Conservation (phyloP, 2,329 filamentous ascomycete species). For the Phaeomoniella chlamydospora region DNA sequence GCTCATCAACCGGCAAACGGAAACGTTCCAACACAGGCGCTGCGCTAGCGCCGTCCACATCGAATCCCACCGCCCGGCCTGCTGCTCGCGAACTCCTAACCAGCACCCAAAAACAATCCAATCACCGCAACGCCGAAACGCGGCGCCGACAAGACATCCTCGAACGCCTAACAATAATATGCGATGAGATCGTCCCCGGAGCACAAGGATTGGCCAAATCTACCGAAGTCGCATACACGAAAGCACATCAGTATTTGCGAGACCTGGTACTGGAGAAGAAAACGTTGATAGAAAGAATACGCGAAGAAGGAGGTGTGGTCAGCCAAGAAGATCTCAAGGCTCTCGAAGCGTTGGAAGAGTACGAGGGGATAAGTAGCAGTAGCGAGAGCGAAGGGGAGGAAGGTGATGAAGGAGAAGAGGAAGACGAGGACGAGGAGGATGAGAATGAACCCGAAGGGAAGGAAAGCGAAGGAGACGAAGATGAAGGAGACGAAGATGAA, state of each 20-base stretch:
- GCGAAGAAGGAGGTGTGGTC: background rate
- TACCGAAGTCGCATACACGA: background rate
- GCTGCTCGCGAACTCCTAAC: conserved; percentile 33
- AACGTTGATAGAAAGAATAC: conserved; percentile 1
- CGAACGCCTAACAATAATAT: conserved; percentile 54
- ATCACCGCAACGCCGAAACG: conserved; percentile 54
- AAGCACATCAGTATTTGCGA: background rate
- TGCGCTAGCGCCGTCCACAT: background rate
- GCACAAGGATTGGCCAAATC: conserved; percentile 43
- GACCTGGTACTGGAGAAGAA: background rate
- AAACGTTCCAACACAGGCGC: background rate
- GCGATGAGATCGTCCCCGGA: conserved; percentile 55
- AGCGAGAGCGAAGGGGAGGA: background rate
- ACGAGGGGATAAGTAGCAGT: background rate
- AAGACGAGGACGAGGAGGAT: conserved; percentile 2
- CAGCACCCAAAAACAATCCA: conserved; percentile 58
- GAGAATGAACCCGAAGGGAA: background rate
- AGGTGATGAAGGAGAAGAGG: conserved; percentile 3
- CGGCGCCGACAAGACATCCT: conserved; percentile 62
- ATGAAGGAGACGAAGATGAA: conserved; percentile 5
- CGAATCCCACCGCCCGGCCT: background rate
- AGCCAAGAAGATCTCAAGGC: background rate
- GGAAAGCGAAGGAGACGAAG: background rate
- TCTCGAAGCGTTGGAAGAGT: background rate
- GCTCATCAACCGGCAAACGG: background rate